Evolutionary conservation across 176 grass and related monocot species (phyloP).

Genomic region (Poa pratensis): DNA sequence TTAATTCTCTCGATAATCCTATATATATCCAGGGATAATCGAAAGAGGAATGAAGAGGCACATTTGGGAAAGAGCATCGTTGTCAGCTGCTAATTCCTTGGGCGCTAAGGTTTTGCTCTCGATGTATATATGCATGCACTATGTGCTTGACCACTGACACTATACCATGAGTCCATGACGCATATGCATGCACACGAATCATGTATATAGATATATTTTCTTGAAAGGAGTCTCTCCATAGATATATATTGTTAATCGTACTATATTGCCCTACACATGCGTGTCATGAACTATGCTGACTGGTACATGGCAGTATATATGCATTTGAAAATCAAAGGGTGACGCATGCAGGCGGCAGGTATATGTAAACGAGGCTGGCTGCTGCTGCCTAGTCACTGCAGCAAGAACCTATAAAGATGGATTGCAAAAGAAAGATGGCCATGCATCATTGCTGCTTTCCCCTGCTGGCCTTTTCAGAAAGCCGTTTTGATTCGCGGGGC

Average conservation of each 20-base stretch:
- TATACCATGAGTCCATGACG: too few species aligned
- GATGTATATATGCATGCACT: constrained; percentile 3
- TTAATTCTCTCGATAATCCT: constrained; percentile 16
- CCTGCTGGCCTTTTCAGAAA: constrained; percentile 51
- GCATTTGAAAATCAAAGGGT: neutral
- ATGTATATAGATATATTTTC: neutral
- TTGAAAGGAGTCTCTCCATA: too few species aligned
- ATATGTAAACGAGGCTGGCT: neutral
- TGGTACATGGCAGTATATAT: neutral
- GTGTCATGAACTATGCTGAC: neutral
- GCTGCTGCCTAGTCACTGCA: neutral
- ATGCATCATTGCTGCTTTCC: constrained; percentile 48
- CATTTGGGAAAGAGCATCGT: constrained; percentile 41
- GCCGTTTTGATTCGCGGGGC: constrained; percentile 57
- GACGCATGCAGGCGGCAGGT: neutral
- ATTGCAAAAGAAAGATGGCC: neutral
- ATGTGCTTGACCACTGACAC: neutral
- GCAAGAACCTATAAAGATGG: constrained; percentile 41
- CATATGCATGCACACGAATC: too few species aligned
- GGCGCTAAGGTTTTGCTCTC: constrained; percentile 49
- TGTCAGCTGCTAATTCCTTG: constrained; percentile 56
- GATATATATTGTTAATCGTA: neutral
- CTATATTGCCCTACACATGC: neutral
- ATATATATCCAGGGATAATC: constrained; percentile 27
- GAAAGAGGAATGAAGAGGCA: constrained; percentile 9